phyloP scores from a whole-genome alignment of 495 filamentous ascomycete species.

The Aspergillus cavernicola region DNA sequence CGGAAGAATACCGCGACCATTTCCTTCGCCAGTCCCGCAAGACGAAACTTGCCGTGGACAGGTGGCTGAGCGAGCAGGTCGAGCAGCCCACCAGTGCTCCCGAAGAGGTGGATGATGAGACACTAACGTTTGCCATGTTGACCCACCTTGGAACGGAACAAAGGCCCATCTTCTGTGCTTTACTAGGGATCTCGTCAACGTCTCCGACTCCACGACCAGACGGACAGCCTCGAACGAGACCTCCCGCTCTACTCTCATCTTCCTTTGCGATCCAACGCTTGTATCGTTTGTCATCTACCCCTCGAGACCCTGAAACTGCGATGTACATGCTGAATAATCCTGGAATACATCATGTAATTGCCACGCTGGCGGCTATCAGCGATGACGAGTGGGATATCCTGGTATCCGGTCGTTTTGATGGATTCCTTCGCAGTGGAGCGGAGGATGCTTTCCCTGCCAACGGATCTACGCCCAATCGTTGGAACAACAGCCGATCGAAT shows the following conservation, averaged over 20 bases:
- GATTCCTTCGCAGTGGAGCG: slow-evolving; percentile 92
- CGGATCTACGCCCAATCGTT: slow-evolving; percentile 20
- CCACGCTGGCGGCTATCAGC: slow-evolving; percentile 82
- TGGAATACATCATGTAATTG: slow-evolving; percentile 75
- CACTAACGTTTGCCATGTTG: slow-evolving; percentile 84
- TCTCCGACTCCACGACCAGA: slow-evolving; percentile 40
- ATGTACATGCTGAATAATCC: slow-evolving; percentile 87
- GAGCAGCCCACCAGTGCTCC: slow-evolving; percentile 68
- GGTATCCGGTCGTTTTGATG: slow-evolving; percentile 92
- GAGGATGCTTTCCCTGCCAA: slow-evolving; percentile 51
- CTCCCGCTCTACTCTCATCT: slow-evolving; percentile 66
- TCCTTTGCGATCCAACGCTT: slow-evolving; percentile 76
- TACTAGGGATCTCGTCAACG: slow-evolving; percentile 64
- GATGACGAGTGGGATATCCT: slow-evolving; percentile 94
- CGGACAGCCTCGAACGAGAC: slow-evolving; percentile 53
- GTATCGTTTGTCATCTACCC: slow-evolving; percentile 66
- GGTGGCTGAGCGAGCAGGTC: slow-evolving; percentile 77
- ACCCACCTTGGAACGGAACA: slow-evolving; percentile 77
- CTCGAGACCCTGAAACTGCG: slow-evolving; percentile 79
- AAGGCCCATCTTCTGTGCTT: slow-evolving; percentile 70
- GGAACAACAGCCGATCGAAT: slow-evolving; percentile 40
- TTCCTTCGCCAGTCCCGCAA: slow-evolving; percentile 85
- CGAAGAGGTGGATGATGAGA: slow-evolving; percentile 87
- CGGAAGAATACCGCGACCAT: slow-evolving; percentile 83
- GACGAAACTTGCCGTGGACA: slow-evolving; percentile 77